phyloP scores from a whole-genome alignment of 345 rosid species.

The Linum tenue region DNA sequence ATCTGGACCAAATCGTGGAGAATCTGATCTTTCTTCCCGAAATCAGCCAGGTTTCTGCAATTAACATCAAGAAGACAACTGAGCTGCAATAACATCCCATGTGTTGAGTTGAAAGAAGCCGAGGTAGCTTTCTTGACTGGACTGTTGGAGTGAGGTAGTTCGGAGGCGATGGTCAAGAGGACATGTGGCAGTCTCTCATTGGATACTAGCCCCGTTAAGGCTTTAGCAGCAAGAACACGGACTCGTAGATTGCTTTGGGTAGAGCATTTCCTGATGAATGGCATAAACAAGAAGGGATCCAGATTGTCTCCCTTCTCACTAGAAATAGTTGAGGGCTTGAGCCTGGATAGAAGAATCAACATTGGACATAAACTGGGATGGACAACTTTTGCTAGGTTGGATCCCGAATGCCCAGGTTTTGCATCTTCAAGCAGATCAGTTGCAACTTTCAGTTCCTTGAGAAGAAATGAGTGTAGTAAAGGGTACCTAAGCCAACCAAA shows the following conservation, averaged over 20 bases:
- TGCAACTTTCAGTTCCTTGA: conserved; percentile 64
- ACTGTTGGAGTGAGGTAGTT: conserved; percentile 34
- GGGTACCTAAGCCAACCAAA: conserved; percentile 61
- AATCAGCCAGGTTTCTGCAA: conserved; percentile 70
- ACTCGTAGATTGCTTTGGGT: conserved; percentile 75
- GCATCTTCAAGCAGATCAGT: conserved; percentile 50
- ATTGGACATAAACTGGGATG: conserved; percentile 96
- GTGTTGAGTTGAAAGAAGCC: conserved; percentile 55
- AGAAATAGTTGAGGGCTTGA: conserved; percentile 83
- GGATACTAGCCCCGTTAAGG: conserved; percentile 81
- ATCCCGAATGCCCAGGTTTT: conserved; percentile 39
- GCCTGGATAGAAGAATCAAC: conserved; percentile 86
- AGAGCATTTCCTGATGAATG: conserved; percentile 84
- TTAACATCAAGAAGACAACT: conserved; percentile 68
- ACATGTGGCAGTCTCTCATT: conserved; percentile 70
- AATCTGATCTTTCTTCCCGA: conserved; percentile 67
- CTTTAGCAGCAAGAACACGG: conserved; percentile 88
- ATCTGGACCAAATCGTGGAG: conserved; percentile 48
- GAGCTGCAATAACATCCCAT: conserved; percentile 77
- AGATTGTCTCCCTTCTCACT: conserved; percentile 81
- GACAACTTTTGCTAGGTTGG: conserved; percentile 58
- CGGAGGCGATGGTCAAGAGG: conserved; percentile 55
- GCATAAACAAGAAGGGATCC: conserved; percentile 90
- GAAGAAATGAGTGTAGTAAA: conserved; percentile 66
- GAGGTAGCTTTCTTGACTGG: conserved; percentile 18